These are phyloP conservation scores for Apocynum venetum DNA, from an alignment of 257 asterid genomes.

Conservation along the genomic window DNA sequence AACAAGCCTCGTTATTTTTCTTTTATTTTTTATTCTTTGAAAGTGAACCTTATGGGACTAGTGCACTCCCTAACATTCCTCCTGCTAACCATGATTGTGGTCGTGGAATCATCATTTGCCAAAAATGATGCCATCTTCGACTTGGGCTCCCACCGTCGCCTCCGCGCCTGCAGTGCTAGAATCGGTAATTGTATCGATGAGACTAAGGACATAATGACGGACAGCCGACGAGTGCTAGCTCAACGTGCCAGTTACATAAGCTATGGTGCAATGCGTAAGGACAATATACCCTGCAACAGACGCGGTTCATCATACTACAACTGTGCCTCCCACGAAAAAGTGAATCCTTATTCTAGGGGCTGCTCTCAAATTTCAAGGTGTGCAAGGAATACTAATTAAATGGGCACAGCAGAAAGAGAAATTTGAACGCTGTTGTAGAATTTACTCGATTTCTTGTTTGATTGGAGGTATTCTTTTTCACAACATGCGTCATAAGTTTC, in stretches of 20 bases:
- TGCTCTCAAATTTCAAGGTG: neutral
- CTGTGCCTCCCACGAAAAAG: slow-evolving; percentile 1
- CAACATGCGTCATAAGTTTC: too few species aligned
- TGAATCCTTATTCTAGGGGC: slow-evolving; percentile 6
- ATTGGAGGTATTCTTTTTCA: too few species aligned
- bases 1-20: too few species aligned
- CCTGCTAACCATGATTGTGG: neutral
- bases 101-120: neutral
- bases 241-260: slow-evolving; percentile 3
- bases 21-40: too few species aligned
- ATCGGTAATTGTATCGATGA: slow-evolving; percentile 5
- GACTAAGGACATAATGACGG: neutral
- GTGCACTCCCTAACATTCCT: neutral
- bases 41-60: neutral
- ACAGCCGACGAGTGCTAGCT: neutral
- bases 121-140: neutral
- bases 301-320: slow-evolving; percentile 11
- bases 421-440: too few species aligned
- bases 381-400: neutral
- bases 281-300: neutral
- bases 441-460: too few species aligned
- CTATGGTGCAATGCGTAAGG: neutral
- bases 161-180: neutral
- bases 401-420: too few species aligned
- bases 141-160: neutral